phyloP scores from a whole-genome alignment of 176 grass and related monocot genomes.

The Tillandsia leiboldiana region DNA sequence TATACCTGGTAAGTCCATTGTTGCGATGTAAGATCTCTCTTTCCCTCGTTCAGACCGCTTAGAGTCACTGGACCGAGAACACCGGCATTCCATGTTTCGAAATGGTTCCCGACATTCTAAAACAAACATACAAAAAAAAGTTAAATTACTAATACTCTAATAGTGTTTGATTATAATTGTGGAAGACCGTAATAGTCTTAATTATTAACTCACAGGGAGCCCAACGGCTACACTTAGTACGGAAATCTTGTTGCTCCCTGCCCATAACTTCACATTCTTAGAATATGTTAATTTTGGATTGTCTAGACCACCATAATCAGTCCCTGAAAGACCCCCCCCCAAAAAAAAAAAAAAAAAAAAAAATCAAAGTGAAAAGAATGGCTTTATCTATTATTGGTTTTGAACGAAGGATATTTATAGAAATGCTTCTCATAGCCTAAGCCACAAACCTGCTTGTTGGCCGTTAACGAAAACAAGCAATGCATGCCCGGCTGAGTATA shows the following conservation, averaged over 20 bases:
- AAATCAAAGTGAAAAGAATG: neutral
- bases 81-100: constrained; percentile 72
- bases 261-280: constrained; percentile 56
- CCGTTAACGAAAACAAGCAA: constrained; percentile 86
- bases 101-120: constrained; percentile 76
- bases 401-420: neutral
- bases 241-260: constrained; percentile 88
- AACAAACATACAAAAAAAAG: neutral
- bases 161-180: neutral
- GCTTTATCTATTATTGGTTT: neutral
- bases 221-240: constrained; percentile 79
- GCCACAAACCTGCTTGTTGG: constrained; percentile 20
- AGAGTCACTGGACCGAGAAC: constrained; percentile 73
- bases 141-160: neutral
- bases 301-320: constrained; percentile 36
- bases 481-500: constrained; percentile 65
- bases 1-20: constrained; percentile 87
- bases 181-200: neutral
- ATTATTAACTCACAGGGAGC: constrained; percentile 58
- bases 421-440: neutral
- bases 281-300: constrained; percentile 49
- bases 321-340: constrained; percentile 21
- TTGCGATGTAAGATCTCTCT: constrained; percentile 62
- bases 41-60: constrained; percentile 51
- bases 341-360: neutral